These are phyloP conservation scores for Fusarium sambucinum DNA, from an alignment of 2,329 filamentous ascomycete genomes.

Conservation along the genomic window DNA sequence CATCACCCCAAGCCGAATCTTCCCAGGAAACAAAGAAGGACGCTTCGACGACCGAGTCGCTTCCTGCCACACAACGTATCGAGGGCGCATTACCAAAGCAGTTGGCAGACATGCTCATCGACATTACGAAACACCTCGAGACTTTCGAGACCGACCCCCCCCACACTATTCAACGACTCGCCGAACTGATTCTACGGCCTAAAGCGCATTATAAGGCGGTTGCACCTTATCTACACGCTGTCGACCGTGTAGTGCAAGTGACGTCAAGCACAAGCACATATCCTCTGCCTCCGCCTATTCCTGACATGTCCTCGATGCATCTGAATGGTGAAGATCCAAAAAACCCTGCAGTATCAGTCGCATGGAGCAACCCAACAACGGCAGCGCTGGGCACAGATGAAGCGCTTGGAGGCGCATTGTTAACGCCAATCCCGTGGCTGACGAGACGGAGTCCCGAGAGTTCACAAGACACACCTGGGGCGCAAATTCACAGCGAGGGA, in stretches of 20 bases:
- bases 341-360: constrained; percentile 55
- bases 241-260: constrained; percentile 91
- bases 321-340: constrained; percentile 71
- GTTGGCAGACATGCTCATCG: constrained; percentile 70
- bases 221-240: constrained; percentile 86
- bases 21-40: constrained; percentile 76
- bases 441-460: constrained; percentile 55
- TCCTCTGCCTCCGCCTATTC: constrained; percentile 78
- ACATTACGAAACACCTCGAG: constrained; percentile 71
- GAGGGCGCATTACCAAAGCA: constrained; percentile 71
- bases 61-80: constrained; percentile 50
- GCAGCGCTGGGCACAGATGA: constrained; percentile 82
- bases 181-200: constrained; percentile 85
- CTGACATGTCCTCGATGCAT: constrained; percentile 67
- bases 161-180: constrained; percentile 91
- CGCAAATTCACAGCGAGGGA: constrained; percentile 74
- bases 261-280: constrained; percentile 85
- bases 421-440: constrained; percentile 96
- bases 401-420: constrained; percentile 85
- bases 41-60: constrained; percentile 65
- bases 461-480: constrained; percentile 49
- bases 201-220: constrained; percentile 83
- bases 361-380: constrained; percentile 62
- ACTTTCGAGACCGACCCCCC: constrained; percentile 83
- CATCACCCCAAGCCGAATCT: constrained; percentile 57